Base-by-base conservation (phyloP, 257 asterid species). In the Echites panduratus region DNA sequence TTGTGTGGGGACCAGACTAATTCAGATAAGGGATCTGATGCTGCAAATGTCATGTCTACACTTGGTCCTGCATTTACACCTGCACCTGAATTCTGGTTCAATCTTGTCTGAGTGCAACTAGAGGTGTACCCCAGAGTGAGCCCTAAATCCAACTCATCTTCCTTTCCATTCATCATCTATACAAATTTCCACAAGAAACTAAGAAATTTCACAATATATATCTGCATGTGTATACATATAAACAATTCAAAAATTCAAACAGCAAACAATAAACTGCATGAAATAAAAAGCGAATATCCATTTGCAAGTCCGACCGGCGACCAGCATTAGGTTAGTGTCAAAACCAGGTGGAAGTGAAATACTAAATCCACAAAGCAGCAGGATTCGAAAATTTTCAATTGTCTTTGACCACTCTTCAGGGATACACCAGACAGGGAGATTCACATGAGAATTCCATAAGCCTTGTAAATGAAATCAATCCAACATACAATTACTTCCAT, bases 1-100 rank as follows among this genome's bases (percentile, higher is more conserved):
- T 65, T 83, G 53, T 66, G 73, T 2, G 92, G 88, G 49, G 91
- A 88, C 96, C 97, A 91, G 74, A 89, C 93, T 77, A 91, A 80
- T 77, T 89, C 97, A 47, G 90, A 79, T 12, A 88, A 79, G 70
- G 95, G 89, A 78, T 88, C 89, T 57, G 90, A 83, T 54, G 88
- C 84, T 54, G 86, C 81, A 83, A 81, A 83, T 68, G 88, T 79
- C 85, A 82, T 68, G 72, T 82, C 82, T 66, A 67, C 75, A 49
- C 72, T 62, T 48, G 85, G 79, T 59, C 77, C 79, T 86, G 96
- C 97, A 88, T 89, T 91, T 89, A 68, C 96, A 91, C 96, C 93
- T 91, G 88, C 95, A 88, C 97, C 97, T 40, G 78, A 66, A 76
- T 73, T 47, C 45, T 57, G 68, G 44, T 78, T 63, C 78, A 63